Evolutionary conservation across 2,329 filamentous ascomycete species (phyloP).

Genomic region (Epichloe hybrida): DNA sequence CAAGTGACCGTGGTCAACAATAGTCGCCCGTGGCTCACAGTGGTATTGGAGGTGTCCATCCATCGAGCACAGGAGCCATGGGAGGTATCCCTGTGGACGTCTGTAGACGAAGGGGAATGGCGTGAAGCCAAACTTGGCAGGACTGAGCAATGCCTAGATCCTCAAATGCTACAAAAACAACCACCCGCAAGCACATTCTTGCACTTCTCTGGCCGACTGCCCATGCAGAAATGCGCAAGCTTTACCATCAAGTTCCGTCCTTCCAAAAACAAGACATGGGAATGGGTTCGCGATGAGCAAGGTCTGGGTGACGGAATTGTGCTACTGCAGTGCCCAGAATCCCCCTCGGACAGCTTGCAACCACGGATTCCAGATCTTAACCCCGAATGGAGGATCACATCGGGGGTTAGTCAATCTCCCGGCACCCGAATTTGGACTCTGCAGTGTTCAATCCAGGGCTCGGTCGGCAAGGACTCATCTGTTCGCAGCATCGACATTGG

Average conservation of each 20-base stretch:
- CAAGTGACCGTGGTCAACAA: constrained; percentile 51
- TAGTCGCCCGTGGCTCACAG: constrained; percentile 44
- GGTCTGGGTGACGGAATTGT: constrained; percentile 52
- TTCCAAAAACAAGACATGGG: constrained; percentile 42
- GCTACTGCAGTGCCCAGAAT: constrained; percentile 23
- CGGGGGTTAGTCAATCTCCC: constrained; percentile 51
- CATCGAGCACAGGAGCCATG: constrained; percentile 43
- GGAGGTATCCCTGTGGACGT: constrained; percentile 66
- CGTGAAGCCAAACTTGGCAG: constrained; percentile 33
- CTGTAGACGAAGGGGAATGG: constrained; percentile 40
- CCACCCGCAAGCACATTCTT: constrained; percentile 19
- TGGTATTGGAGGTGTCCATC: constrained; percentile 52
- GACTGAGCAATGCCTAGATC: constrained; percentile 14
- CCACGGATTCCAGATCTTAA: constrained; percentile 46
- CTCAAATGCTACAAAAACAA: constrained; percentile 37
- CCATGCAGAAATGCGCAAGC: constrained; percentile 33
- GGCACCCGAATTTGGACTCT: constrained; percentile 60
- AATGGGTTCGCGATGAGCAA: constrained; percentile 55
- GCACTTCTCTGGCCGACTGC: constrained; percentile 41
- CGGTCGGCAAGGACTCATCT: constrained; percentile 43
- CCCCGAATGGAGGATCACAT: constrained; percentile 37
- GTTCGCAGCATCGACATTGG: constrained; percentile 47
- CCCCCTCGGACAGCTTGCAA: constrained; percentile 27
- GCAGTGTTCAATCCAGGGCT: constrained; percentile 39
- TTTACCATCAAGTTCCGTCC: constrained; percentile 63